Conservation (phyloP, 2,329 filamentous ascomycete genomes). For the Xylariaceae sp. region DNA sequence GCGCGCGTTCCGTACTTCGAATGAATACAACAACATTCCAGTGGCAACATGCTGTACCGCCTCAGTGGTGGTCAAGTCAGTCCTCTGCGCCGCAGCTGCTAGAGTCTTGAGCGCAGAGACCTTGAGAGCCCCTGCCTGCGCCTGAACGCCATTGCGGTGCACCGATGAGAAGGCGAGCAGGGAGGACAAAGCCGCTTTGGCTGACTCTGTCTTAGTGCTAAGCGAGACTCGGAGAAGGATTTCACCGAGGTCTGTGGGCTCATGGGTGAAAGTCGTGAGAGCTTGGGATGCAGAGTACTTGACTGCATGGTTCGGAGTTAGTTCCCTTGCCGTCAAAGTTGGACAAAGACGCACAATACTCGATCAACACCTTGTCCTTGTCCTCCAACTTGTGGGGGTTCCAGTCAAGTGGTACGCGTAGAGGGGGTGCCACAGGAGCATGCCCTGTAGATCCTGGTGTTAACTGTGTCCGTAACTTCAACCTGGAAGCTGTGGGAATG, state of each 20-base stretch:
- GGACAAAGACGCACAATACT: slow-evolving; percentile 23
- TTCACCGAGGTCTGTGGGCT: slow-evolving; percentile 27
- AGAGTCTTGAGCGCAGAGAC: slow-evolving; percentile 30
- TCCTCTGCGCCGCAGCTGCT: slow-evolving; percentile 9
- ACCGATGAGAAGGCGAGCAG: slow-evolving; percentile 36
- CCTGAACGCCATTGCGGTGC: slow-evolving; percentile 27
- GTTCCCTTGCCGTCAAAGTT: neutral
- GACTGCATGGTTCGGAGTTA: slow-evolving; percentile 14
- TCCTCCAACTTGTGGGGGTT: slow-evolving; percentile 24
- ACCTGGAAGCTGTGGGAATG: neutral
- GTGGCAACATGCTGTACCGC: slow-evolving; percentile 37
- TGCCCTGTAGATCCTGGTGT: neutral
- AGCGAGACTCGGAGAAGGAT: slow-evolving; percentile 34
- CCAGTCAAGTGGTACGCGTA: slow-evolving; percentile 23
- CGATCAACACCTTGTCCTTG: slow-evolving; percentile 22
- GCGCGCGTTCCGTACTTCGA: slow-evolving; percentile 30
- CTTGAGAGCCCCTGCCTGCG: slow-evolving; percentile 33
- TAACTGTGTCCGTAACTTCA: neutral
- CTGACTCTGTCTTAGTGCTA: slow-evolving; percentile 3
- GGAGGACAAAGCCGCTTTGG: slow-evolving; percentile 26
- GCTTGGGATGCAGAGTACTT: slow-evolving; percentile 30
- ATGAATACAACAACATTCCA: slow-evolving; percentile 38
- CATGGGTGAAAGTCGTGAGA: slow-evolving; percentile 34
- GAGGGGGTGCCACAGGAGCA: neutral
- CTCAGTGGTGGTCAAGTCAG: slow-evolving; percentile 23